phyloP scores from a whole-genome alignment of 2,329 filamentous ascomycete genomes.

The Scedosporium apiospermum region DNA sequence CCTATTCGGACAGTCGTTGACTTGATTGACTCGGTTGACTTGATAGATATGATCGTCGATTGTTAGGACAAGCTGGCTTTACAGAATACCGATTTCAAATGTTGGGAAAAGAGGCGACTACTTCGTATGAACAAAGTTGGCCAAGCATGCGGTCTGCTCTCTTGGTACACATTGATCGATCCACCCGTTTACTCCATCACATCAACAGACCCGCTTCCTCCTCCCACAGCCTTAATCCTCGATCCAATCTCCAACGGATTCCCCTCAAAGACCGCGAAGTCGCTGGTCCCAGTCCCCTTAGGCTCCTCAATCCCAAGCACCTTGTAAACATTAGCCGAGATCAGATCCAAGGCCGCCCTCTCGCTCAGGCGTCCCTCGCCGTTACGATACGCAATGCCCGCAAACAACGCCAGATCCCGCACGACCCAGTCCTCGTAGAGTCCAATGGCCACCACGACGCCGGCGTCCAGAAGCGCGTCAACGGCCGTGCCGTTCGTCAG shows the following conservation, averaged over 20 bases:
- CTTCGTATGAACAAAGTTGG: no score
- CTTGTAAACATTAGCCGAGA: constrained; percentile 46
- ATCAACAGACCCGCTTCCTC: constrained; percentile 22
- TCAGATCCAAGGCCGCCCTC: constrained; percentile 44
- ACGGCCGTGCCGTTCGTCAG: constrained; percentile 55
- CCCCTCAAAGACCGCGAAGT: constrained; percentile 56
- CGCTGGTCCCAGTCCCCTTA: constrained; percentile 16
- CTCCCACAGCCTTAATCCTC: constrained; percentile 43
- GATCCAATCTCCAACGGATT: constrained; percentile 51
- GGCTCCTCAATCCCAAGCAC: constrained; percentile 40
- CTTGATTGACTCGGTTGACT: not conserved
- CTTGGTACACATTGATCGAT: not conserved
- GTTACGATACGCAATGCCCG: constrained; percentile 51
- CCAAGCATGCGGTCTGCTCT: no score
- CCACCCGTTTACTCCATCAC: not conserved
- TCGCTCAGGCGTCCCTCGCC: constrained; percentile 38
- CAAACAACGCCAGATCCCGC: constrained; percentile 48
- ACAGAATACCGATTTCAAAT: no score
- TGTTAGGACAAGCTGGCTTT: no score
- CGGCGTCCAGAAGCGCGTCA: constrained; percentile 47
- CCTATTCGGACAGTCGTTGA: not conserved
- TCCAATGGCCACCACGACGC: constrained; percentile 48
- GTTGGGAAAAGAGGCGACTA: no score
- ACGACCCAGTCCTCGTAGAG: constrained; percentile 54
- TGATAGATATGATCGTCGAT: no score